Conservation (phyloP, 768 basidiomycete species). For the Royoungia palumana region DNA sequence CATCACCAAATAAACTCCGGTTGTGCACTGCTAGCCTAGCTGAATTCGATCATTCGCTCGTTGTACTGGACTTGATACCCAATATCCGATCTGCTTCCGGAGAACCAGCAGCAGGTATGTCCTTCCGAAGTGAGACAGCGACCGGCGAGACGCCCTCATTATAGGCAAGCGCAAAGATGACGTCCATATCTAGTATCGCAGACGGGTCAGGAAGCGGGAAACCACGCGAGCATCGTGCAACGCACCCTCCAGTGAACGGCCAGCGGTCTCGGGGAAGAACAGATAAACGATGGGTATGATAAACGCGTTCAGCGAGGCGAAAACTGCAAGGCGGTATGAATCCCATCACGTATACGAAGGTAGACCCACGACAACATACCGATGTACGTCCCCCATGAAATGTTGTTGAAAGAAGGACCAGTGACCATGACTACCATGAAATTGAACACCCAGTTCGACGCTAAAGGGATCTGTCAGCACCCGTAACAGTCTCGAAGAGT, state of each 20-base stretch:
- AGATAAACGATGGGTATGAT: conserved; percentile 56
- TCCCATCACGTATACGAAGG: neutral
- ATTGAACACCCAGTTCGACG: conserved; percentile 55
- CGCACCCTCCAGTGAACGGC: conserved; percentile 54
- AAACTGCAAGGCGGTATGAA: conserved; percentile 33
- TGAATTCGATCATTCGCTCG: neutral
- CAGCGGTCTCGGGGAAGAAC: conserved; percentile 61
- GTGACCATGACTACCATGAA: conserved; percentile 61
- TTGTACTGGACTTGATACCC: conserved; percentile 24
- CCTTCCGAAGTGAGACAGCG: conserved; percentile 41
- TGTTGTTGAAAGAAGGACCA: conserved; percentile 55
- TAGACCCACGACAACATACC: conserved; percentile 24
- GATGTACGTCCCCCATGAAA: conserved; percentile 60
- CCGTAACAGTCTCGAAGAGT: neutral
- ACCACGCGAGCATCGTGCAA: neutral
- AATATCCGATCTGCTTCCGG: conserved; percentile 44
- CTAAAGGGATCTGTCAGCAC: conserved; percentile 9
- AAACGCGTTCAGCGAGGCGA: conserved; percentile 54
- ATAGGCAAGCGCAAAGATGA: conserved; percentile 45
- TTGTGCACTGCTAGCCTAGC: too few relatives aligned
- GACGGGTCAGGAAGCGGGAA: neutral
- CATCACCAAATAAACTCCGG: too few relatives aligned
- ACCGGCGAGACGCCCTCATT: conserved; percentile 44
- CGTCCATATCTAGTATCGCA: conserved; percentile 39
- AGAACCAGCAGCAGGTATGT: conserved; percentile 44